Evolutionary conservation across 768 basidiomycete genomes (phyloP), one percentile per base, ranked within the genome.

Genomic region (Boletus coccyginus): DNA sequence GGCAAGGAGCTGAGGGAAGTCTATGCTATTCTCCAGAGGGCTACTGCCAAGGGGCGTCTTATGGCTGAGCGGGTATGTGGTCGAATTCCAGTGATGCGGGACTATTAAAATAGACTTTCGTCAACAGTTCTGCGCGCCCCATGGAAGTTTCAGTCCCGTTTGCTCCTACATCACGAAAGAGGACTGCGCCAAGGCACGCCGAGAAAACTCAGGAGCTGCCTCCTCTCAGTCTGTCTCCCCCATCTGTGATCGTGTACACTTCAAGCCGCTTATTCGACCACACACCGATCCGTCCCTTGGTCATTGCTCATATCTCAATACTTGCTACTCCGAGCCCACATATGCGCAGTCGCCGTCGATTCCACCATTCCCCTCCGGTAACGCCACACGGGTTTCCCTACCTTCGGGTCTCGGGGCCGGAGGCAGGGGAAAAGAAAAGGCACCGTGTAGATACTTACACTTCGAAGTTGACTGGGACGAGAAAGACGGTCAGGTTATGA

Each of bases 261-360:
- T 97, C 71, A 84, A 90, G 24, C 92, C 94, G 10, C 83, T 98
- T 60, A 84, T 98, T 49, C 87, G 94, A 19, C 84, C 90, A 11
- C 93, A 98, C 66, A 98, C 97, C 0, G 95, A 98, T 64, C 76
- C 84, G 0, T 75, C 84, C 0, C 82, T 98, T 1, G 97, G 97
- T 0, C 95, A 98, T 68, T 99, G 97, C 71, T 95, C 93, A 13
- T 98, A 97, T 71, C 84, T 98, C 56, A 98, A 98, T 66, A 94
- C 95, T 10, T 98, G 96, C 69, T 98, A 98, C 70, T 96, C 94
- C 7, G 94, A 96, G 64, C 90, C 92, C 7, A 90, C 89, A 7
- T 92, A 93, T 65, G 87, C 90, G 0, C 86, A 90, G 65, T 92
- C 92, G 0, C 92, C 92, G 5, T 92, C 91, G 6, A 90, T 92